A percentile compares a stretch with the other conserved stretches of the same genome.
Evolutionary conservation across 176 grass and related monocot species (phyloP).

Genomic region (Triticum urartu): DNA sequence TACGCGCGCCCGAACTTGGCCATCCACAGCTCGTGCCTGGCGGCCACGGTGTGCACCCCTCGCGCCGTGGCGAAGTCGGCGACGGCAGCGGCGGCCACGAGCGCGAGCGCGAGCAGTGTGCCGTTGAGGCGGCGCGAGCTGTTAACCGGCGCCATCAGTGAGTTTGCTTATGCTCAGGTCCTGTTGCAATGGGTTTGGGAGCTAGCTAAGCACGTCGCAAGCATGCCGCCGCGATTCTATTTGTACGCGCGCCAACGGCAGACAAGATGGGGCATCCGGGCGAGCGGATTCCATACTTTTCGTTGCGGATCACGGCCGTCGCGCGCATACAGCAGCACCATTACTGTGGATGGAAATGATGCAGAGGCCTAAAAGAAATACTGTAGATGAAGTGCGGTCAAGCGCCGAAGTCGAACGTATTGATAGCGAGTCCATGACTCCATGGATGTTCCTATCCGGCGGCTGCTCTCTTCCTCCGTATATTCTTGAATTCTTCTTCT

Average conservation of each 20-base stretch:
- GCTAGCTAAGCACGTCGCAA: background rate
- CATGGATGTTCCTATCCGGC: background rate
- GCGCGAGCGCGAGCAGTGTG: background rate
- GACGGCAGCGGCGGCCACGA: background rate
- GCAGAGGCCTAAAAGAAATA: no score
- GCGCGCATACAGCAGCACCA: background rate
- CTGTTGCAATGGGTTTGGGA: background rate
- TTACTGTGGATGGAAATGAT: background rate
- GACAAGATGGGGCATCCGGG: background rate
- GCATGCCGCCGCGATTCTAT: background rate
- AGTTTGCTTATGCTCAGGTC: background rate
- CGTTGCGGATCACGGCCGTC: background rate
- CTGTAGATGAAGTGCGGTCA: background rate
- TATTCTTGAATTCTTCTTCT: background rate
- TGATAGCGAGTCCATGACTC: background rate
- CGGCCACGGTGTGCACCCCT: background rate
- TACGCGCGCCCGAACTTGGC: conserved; percentile 32
- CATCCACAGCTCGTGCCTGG: conserved; percentile 52
- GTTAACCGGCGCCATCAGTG: conserved; percentile 19
- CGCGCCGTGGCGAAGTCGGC: background rate
- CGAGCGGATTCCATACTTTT: background rate
- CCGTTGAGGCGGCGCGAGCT: background rate
- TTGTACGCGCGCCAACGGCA: background rate
- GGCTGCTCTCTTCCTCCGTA: background rate
- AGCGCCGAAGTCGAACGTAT: background rate